Evolutionary conservation across 306 rosid genomes (phyloP), one percentile per base, ranked within the genome.

Genomic region (Trichosanthes cucumerina): DNA sequence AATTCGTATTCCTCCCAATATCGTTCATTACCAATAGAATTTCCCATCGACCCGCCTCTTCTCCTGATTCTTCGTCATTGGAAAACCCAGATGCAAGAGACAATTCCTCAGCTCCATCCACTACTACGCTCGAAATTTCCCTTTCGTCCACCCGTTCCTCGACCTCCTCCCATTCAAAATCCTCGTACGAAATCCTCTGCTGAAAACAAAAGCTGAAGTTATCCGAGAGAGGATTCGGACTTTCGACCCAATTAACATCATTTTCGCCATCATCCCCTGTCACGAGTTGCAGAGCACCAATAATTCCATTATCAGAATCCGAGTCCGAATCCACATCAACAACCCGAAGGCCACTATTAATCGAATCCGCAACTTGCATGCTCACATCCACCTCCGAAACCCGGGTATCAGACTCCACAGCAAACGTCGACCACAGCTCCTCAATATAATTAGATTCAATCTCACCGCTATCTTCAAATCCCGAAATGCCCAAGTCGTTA

Each of bases 31-130:
- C 93, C 85, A 93, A 47, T 19, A 93, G 88, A 44, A 93, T 88
- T 79, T 93, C 93, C 97, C 97, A 93, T 75, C 91, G 80, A 69
- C 82, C 12, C 0, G 88, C 92, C 54, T 88, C 95, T 73, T 86
- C 88, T 2, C 76, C 77, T 0, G 82, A 21, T 21, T 86, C 93
- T 21, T 81, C 91, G 9, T 82, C 85, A 24, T 78, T 80, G 7
- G 87, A 85, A 75, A 87, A 82, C 10, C 87, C 96, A 0, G 97
- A 90, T 21, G 86, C 89, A 66, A 83, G 86, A 4, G 96, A 90
- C 7, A 80, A 78, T 76, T 80, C 89, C 31, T 89, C 94, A 23
- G 85, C 87, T 79, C 77, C 90, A 38, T 81, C 91, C 47, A 80
- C 72, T 41, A 79, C 80, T 56, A 77, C 70, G 21, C 84, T 80